Evolutionary conservation across 192 early-diverging fungal genomes (phyloP), one percentile per base, ranked within the genome.

Genomic region (Coemansia sp.): DNA sequence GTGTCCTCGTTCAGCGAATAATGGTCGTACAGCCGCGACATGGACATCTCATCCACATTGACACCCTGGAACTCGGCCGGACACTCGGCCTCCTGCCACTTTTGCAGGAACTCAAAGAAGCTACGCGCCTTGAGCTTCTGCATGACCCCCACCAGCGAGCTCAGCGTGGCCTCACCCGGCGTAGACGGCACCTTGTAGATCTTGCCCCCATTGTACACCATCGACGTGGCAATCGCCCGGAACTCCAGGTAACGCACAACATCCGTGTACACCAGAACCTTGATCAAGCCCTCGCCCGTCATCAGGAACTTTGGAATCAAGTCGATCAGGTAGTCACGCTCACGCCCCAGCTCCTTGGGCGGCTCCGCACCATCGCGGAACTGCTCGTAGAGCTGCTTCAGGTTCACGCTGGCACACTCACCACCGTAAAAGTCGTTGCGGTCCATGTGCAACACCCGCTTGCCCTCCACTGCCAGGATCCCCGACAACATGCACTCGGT

Each of bases 261-360:
- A 55, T 98, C 91, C 30, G 94, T 97, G 77, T 99, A 92, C 56
- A 88, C 88, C 37, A 99, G 82, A 43, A 99, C 93, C 59, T 86
- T 88, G 53, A 97, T 88, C 56, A 99, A 89, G 65, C 95, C 95
- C 40, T 96, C 97, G 43, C 88, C 92, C 21, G 91, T 92, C 95
- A 99, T 98, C 77, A 96, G 89, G 75, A 99, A 99, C 80, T 99
- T 99, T 51, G 97, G 97, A 40, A 99, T 95, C 63, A 97, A 75
- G 71, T 99, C 97, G 41, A 99, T 83, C 75, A 90, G 92, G 76
- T 87, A 99, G 77, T 98, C 95, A 47, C 94, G 83, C 62, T 83
- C 82, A 36, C 76, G 76, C 10, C 88, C 88, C 14, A 88, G 63
- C 20, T 45, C 38, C 11, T 57, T 49, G 12, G 87, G 78, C 29